Evolutionary conservation across 78 protist species (phyloP).

Genomic region (Dictyostelium discoideum): DNA sequence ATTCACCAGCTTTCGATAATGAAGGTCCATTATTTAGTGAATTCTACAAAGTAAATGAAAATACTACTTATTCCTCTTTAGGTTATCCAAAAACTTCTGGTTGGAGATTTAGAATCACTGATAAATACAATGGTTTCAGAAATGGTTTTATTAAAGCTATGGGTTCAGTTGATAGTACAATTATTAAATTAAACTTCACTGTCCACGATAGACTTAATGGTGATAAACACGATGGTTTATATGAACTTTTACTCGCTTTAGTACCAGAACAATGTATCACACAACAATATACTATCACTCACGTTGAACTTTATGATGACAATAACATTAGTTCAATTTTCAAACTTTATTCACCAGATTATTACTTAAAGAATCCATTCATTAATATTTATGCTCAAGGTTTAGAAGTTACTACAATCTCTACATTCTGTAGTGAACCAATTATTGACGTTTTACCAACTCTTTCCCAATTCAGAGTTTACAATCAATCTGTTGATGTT

Average conservation of each 20-base stretch:
- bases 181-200: background rate
- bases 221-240: background rate
- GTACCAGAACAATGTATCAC: background rate
- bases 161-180: background rate
- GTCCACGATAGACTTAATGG: background rate
- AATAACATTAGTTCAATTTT: background rate
- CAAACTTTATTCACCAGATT: background rate
- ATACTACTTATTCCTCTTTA: background rate
- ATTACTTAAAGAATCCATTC: background rate
- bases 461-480: background rate
- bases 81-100: background rate
- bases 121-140: background rate
- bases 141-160: background rate
- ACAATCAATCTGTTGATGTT: background rate
- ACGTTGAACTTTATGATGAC: background rate
- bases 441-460: background rate
- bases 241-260: background rate
- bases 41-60: background rate
- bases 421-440: background rate
- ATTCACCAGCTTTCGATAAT: background rate
- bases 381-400: background rate
- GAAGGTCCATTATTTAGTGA: background rate
- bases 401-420: background rate
- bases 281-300: background rate
- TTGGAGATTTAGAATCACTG: constrained; percentile 19